Percentiles rank a stretch among this genome's conserved stretches.
Evolutionary conservation across 306 rosid genomes (phyloP).

Genomic region (Medicago arabica): DNA sequence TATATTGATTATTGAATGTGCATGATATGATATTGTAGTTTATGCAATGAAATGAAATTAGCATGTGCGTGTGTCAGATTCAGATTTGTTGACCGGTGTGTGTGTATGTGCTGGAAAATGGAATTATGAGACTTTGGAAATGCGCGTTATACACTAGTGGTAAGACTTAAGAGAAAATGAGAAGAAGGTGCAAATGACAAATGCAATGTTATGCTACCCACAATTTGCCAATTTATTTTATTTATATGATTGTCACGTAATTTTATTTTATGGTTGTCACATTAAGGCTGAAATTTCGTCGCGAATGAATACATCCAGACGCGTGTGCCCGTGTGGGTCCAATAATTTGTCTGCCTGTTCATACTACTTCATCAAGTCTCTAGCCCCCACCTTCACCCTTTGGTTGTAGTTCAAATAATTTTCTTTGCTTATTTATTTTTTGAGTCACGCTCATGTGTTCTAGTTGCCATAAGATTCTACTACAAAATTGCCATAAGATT

Average conservation of each 20-base stretch:
- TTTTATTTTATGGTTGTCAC: constrained; percentile 35
- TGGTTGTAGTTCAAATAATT: background rate
- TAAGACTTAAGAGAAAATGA: background rate
- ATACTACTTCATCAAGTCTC: background rate
- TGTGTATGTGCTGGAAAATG: background rate
- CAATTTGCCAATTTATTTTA: background rate
- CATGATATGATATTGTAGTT: constrained; percentile 13
- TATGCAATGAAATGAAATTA: background rate
- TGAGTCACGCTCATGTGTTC: too few species aligned
- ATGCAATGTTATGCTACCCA: background rate
- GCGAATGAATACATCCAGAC: background rate
- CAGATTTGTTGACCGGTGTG: constrained; percentile 43
- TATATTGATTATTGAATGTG: background rate
- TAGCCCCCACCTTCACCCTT: background rate
- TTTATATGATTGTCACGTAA: constrained; percentile 26
- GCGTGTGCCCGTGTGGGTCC: constrained; percentile 34
- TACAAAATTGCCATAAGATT: too few species aligned
- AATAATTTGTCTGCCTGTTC: background rate
- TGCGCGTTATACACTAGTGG: constrained; percentile 34
- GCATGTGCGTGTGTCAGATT: constrained; percentile 33
- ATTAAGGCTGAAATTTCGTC: background rate
- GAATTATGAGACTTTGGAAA: constrained; percentile 13
- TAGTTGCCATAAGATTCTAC: too few species aligned
- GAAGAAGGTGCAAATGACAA: constrained; percentile 18
- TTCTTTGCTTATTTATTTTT: background rate